Conservation (phyloP, 2,329 filamentous ascomycete species). For the Aspergillus novofumigatus region DNA sequence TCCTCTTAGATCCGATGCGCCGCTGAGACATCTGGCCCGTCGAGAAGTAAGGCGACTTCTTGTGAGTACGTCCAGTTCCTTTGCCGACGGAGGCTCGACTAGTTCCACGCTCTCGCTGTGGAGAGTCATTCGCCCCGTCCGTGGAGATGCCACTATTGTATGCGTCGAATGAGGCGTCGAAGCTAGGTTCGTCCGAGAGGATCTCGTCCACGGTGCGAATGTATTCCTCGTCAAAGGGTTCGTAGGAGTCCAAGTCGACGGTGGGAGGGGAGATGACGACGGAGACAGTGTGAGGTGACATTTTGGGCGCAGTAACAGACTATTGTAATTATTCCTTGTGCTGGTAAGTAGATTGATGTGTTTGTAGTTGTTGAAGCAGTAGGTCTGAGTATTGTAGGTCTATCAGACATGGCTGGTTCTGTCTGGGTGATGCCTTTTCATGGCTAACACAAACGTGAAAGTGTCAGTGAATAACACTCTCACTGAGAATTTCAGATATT, state of each 20-base stretch:
- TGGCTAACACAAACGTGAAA: neutral
- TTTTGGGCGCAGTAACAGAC: neutral
- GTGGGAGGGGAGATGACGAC: conserved; percentile 18
- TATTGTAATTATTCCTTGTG: neutral
- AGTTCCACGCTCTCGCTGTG: neutral
- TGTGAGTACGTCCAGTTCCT: neutral
- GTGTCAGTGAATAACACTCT: neutral
- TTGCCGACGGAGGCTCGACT: neutral
- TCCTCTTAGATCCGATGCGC: neutral
- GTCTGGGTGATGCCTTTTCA: neutral
- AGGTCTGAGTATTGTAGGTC: neutral
- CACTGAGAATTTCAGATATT: neutral
- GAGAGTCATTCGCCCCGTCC: neutral
- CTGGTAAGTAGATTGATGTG: neutral
- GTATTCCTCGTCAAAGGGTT: conserved; percentile 17
- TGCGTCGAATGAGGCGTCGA: conserved; percentile 15
- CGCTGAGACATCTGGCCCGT: neutral
- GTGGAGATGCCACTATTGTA: conserved; percentile 2
- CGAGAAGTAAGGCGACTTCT: conserved; percentile 9
- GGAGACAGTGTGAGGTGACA: conserved; percentile 3
- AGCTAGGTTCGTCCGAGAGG: conserved; percentile 20
- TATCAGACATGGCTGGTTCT: neutral
- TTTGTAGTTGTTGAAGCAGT: neutral
- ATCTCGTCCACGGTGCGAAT: conserved; percentile 21
- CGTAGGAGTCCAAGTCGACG: conserved; percentile 16